Base-by-base conservation (phyloP, 805 yeast species). In the Hanseniaspora thailandica region DNA sequence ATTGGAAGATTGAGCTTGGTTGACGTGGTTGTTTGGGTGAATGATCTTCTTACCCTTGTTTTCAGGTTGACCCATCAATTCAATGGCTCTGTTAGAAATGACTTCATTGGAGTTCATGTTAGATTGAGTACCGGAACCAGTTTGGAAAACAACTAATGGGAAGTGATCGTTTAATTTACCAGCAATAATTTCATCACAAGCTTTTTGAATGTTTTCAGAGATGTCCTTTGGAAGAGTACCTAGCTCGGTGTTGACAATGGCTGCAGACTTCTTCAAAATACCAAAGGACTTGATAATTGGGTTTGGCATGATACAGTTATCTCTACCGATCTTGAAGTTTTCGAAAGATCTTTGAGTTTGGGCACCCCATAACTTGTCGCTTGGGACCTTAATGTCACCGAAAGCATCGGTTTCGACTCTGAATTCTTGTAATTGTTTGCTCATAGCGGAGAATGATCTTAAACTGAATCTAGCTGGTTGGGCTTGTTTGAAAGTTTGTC, bases 61-160 rank as follows among this genome's bases (percentile, higher is more conserved):
- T 57, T 97, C 98, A 7, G 54, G 54, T 15, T 50, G 54, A 58
- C 97, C 97, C 60, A 93, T 77, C 52, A 93, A 65, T 73, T 93
- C 97, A 69, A 93, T 93, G 62, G 98, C 98, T 66, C 98, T 82
- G 80, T 93, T 93, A 54, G 96, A 86, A 65, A 93, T 93, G 61
- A 93, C 98, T 75, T 93, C 98, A 70, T 93, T 93, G 66, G 97
- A 96, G 71, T 93, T 90, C 97, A 93, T 93, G 76, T 93, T 93
- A 58, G 95, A 83, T 73, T 93, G 98, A 55, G 98, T 93, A 69
- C 98, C 98, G 31, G 96, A 86, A 56, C 98, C 98, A 56, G 98
- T 93, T 75, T 93, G 98, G 84, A 88, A 93, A 35, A 93, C 97
- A 55, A 93, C 98, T 68, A 93, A 76, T 55, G 98, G 98, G 82